Conservation (phyloP, 2,329 filamentous ascomycete genomes). For the Neurospora sp. region DNA sequence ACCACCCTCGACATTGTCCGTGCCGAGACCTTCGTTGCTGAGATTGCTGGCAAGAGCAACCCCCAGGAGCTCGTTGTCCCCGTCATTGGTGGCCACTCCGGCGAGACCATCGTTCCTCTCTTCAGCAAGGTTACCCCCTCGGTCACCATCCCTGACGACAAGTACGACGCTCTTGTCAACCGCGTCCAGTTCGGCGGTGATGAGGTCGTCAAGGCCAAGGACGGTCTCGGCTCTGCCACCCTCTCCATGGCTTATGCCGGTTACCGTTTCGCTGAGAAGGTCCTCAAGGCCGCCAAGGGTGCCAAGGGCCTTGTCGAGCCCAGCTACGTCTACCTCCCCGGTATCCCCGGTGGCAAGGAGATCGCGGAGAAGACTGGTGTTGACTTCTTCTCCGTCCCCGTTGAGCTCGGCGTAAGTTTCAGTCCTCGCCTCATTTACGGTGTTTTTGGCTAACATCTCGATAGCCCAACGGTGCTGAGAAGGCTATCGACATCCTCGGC, state of each 20-base stretch:
- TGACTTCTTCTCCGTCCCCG: slow-evolving; percentile 93
- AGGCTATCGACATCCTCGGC: slow-evolving; percentile 70
- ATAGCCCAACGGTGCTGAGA: slow-evolving; percentile 75
- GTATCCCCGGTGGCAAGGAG: slow-evolving; percentile 77
- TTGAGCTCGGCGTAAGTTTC: slow-evolving; percentile 82
- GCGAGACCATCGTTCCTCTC: slow-evolving; percentile 94
- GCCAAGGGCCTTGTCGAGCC: slow-evolving; percentile 91
- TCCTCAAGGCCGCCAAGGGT: slow-evolving; percentile 79
- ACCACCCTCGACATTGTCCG: slow-evolving; percentile 98
- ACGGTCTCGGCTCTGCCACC: slow-evolving; percentile 71
- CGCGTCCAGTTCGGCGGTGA: slow-evolving; percentile 98
- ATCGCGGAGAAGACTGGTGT: slow-evolving; percentile 74
- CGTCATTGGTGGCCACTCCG: slow-evolving; percentile 94
- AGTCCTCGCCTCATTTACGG: background rate
- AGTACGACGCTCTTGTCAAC: slow-evolving; percentile 83
- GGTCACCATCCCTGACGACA: slow-evolving; percentile 75
- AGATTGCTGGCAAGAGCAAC: slow-evolving; percentile 72
- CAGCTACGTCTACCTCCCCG: slow-evolving; percentile 90
- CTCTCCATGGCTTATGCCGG: slow-evolving; percentile 88
- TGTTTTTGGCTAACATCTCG: slow-evolving; percentile 19
- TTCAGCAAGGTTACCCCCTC: slow-evolving; percentile 83
- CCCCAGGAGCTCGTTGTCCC: slow-evolving; percentile 78
- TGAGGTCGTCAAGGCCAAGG: slow-evolving; percentile 81
- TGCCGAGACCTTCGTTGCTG: slow-evolving; percentile 90
- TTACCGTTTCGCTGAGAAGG: slow-evolving; percentile 89